Percentiles rank a stretch among this genome's conserved stretches.
Evolutionary conservation across 2,329 filamentous ascomycete species (phyloP).

Genomic region (Allantophomopsis lycopodina): DNA sequence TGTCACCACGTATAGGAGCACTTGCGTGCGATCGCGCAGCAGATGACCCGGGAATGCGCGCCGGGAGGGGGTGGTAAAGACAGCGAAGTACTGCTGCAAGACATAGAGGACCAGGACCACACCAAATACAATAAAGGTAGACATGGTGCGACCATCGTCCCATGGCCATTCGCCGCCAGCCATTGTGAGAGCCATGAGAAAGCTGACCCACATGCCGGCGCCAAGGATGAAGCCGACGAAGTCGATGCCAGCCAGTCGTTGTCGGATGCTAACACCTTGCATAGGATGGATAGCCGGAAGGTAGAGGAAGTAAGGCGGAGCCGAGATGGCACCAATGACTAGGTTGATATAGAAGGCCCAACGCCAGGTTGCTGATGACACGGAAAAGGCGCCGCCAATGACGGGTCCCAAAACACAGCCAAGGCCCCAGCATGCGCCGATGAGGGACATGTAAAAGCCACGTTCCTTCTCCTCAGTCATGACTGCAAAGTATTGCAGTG

Average conservation of each 20-base stretch:
- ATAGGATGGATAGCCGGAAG: constrained; percentile 24
- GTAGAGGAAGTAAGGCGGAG: constrained; percentile 25
- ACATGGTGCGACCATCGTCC: constrained; percentile 14
- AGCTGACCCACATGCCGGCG: too few species aligned
- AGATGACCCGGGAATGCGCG: too few species aligned
- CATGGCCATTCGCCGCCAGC: constrained; percentile 18
- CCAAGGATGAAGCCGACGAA: too few species aligned
- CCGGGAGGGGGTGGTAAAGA: constrained; percentile 12
- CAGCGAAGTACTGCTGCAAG: constrained; percentile 12
- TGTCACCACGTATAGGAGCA: too few species aligned
- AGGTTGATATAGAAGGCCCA: constrained; percentile 44
- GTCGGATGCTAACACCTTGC: constrained; percentile 16
- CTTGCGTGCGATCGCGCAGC: too few species aligned
- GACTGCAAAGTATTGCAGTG: constrained; percentile 30
- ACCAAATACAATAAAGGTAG: constrained; percentile 27
- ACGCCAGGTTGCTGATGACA: constrained; percentile 29
- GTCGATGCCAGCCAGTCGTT: too few species aligned
- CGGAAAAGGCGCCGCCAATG: constrained; percentile 30
- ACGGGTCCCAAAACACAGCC: constrained; percentile 32
- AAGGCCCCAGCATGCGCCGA: constrained; percentile 22
- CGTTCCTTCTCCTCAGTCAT: constrained; percentile 20
- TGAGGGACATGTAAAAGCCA: constrained; percentile 15
- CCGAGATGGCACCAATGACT: constrained; percentile 25
- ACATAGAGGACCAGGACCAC: constrained; percentile 15
- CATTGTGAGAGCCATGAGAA: too few species aligned